Base-by-base conservation (phyloP, 2,329 filamentous ascomycete species). In the Neopestalotiopsis rosae region DNA sequence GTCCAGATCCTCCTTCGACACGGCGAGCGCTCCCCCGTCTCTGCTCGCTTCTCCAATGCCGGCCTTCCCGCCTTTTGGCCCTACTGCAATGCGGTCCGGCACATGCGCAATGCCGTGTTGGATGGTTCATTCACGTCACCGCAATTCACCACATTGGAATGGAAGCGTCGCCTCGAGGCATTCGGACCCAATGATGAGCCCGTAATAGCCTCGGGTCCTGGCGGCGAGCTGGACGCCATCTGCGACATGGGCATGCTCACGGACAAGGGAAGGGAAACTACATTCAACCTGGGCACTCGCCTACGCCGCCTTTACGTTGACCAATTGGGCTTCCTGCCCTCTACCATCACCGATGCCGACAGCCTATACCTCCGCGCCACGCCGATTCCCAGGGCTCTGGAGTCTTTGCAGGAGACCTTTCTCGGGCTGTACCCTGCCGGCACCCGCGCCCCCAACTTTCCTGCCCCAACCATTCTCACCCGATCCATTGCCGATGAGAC, bases 1-100 rank as follows among this genome's bases (percentile, higher is more conserved):
- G 96, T 98, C 64, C 96, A 99, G 83, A 87, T 98, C 75, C 88
- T 94, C 71, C 88, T 94, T 76, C 91, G 92, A 69, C 92, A 95
- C 81, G 92, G 92, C 81, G 89, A 91, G 83, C 91, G 95, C 69
- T 95, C 92, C 7, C 95, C 95, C 34, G 93, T 98, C 34, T 92
- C 90, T 69, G 87, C 93, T n/a, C 92, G 96, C 52, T 98, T 99
- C 79, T 89, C 93, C 77, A 96, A 95, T 82, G 88, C 89, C 62
- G 90, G 89, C 12, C 85, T 92, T n/a, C 79, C 82, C 58, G 78
- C 86, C 64, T 91, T 90, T 81, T 99, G 96, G 96, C 94, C 96
- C 1, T 98, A 98, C 82, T 99, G 96, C 82, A 88, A 89, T 72
- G 89, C 91, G 67, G 93, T 92, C 28, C 88, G 89, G 69, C 90